Evolutionary conservation across 2,329 filamentous ascomycete species (phyloP), one percentile per base, ranked within the genome.

Genomic region (Xylariaceae sp.): DNA sequence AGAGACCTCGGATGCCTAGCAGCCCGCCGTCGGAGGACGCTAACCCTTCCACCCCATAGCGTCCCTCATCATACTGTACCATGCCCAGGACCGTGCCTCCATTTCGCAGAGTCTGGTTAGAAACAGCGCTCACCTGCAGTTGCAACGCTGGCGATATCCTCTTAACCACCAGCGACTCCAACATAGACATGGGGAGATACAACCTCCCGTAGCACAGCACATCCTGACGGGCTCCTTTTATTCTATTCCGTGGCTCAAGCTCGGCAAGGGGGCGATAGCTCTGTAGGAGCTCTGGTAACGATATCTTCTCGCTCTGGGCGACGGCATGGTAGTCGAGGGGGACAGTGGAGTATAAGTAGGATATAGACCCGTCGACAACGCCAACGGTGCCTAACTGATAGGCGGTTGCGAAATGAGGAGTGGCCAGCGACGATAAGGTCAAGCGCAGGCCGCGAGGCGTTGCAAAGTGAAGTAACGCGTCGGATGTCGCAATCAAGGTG

Each of bases 351-450:
- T 95, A 97, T 51, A 99, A 83, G 73, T 97, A 99, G 11, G 91
- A 95, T 54, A 99, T 82, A n/a, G 91, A 96, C 69, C 94, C 94
- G 74, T 97, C 92, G 50, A 99, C 91, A 37, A 95, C 80, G 56
- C 92, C 94, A 12, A 95, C 81, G 42, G 87, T 95, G 57, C 91
- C 90, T 44, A 99, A 82, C 42, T 89, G 88, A 72, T 99, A 99
- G 39, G 91, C 92, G 12, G 91, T 95, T 29, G 91, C 92, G 66
- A 97, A 96, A 71, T 96, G 90, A 6, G 90, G 87, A 19, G 91
- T 91, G 6, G 91, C 89, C 32, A 99, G 85, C 6, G 94, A 95
- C 6, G 92, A 96, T 55, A 97, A 82, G 55, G 90, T 89, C 51
- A 99, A 77, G 57, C 89, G 87, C 47, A 97, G 75, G 51, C 94